A percentile compares a stretch with the other conserved stretches of the same genome.
Evolutionary conservation across 2,329 filamentous ascomycete species (phyloP).

Genomic region (Salinomyces thailandicus): DNA sequence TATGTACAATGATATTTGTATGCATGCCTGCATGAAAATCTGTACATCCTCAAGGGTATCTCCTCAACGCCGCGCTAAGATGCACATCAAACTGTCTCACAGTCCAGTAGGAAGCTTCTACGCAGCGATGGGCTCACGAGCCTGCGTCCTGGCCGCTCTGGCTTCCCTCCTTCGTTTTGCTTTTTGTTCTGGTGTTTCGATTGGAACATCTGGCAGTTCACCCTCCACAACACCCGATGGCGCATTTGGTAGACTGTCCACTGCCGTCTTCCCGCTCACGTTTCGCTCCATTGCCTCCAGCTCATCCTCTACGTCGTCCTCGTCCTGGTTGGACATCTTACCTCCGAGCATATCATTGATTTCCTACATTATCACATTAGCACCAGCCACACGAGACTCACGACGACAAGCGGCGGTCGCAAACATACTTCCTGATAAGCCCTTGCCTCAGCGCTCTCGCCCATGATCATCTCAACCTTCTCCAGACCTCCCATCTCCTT

Average conservation of each 20-base stretch:
- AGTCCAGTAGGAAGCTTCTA: constrained; percentile 4
- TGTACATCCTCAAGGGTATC: constrained; percentile 8
- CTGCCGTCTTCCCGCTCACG: constrained; percentile 30
- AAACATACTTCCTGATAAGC: constrained; percentile 70
- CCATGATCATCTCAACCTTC: constrained; percentile 89
- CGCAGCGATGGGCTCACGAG: constrained; percentile 17
- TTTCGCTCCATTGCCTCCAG: constrained; percentile 69
- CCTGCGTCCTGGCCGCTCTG: constrained; percentile 13
- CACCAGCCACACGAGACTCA: background rate
- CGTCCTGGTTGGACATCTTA: constrained; percentile 84
- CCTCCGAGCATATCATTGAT: constrained; percentile 83
- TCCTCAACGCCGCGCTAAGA: constrained; percentile 9
- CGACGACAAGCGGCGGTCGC: background rate
- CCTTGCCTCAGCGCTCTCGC: constrained; percentile 78
- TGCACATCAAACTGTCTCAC: constrained; percentile 1
- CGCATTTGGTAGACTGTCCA: constrained; percentile 29
- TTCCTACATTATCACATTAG: constrained; percentile 48
- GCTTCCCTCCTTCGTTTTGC: constrained; percentile 20
- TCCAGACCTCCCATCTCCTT: constrained; percentile 93
- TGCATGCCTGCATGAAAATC: too few relatives aligned
- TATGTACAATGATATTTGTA: background rate
- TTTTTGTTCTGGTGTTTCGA: constrained; percentile 19
- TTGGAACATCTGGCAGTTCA: constrained; percentile 24
- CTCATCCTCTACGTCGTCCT: constrained; percentile 96
- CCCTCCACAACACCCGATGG: constrained; percentile 21